Evolutionary conservation across 225 moss, liverwort and hornwort genomes (phyloP).

Genomic region (Pleurozium schreberi): DNA sequence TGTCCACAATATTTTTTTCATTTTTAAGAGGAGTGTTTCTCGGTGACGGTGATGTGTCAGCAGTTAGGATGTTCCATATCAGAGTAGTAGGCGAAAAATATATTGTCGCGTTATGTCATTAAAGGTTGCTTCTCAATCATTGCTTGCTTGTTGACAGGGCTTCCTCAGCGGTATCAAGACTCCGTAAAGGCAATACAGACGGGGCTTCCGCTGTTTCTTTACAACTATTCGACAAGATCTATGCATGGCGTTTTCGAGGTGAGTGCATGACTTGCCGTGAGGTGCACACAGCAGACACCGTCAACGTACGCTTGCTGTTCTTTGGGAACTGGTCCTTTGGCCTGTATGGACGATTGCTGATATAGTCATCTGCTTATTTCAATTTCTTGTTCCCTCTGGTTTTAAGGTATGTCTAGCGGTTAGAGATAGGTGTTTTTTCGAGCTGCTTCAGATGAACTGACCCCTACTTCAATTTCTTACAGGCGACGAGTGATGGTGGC

Average conservation of each 20-base stretch:
- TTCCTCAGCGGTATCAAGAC: slow-evolving; percentile 92
- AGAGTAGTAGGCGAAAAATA: not conserved
- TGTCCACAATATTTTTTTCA: not conserved
- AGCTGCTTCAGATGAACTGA: not conserved
- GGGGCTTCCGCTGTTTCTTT: slow-evolving; percentile 90
- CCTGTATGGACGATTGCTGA: not conserved
- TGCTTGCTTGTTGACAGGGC: slow-evolving; percentile 37
- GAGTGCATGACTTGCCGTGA: slow-evolving; percentile 1
- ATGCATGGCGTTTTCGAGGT: slow-evolving; percentile 98
- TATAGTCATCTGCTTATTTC: not conserved
- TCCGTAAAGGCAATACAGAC: slow-evolving; percentile 84
- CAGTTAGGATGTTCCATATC: not conserved
- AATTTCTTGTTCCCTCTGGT: not conserved
- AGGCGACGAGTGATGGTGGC: slow-evolving; percentile 95
- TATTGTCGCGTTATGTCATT: not conserved
- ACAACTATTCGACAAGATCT: slow-evolving; percentile 87
- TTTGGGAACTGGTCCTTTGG: not conserved
- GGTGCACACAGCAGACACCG: not conserved
- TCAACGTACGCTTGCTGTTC: too few species aligned
- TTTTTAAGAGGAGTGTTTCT: not conserved
- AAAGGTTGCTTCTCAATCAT: not conserved
- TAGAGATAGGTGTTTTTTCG: not conserved
- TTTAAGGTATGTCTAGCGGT: not conserved
- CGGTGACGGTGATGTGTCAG: not conserved
- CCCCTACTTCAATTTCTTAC: not conserved